Base-by-base conservation (phyloP, 108 stramenopile genomes). In the Nannochloropsis salina region DNA sequence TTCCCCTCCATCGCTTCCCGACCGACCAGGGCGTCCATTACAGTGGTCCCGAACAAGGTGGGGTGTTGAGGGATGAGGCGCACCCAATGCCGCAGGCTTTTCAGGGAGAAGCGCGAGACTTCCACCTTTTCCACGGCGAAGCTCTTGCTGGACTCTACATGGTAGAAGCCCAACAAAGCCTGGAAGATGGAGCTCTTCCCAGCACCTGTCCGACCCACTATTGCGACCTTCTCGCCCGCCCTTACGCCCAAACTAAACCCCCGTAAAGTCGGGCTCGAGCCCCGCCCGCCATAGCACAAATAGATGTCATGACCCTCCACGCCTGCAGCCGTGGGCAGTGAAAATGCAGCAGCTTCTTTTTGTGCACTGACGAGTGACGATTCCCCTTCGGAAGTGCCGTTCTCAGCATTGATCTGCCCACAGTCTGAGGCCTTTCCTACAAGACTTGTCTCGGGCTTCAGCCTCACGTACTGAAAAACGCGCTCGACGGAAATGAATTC, bases 111-210 rank as follows among this genome's bases (percentile, higher is more conserved):
- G 61, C 61, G 15, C 61, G n/a, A n/a, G 61, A 74, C 8, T n/a
- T 74, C 61, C 61, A n/a, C 61, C n/a, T n/a, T n/a, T n/a, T 74
- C 61, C 61, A 74, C 61, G 20, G 15, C n/a, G 1, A 74, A 74
- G n/a, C 61, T 74, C 15, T n/a, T 74, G 20, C 61, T n/a, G n/a
- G 3, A 4, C 61, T 74, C 61, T 2, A 74, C n/a, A 6, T n/a
- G 20, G n/a, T 74, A 74, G 61, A 74, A 74, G 6, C 61, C 61
- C 61, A 74, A 74, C 61, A 74, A 74, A 74, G 61, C 61, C n/a
- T 74, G 61, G 61, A 74, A 74, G n/a, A 74, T n/a, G n/a, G 61
- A 74, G 61, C 61, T 74, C n/a, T 74, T 74, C 61, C 61, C 61
- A 15, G 61, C 61, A n/a, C 20, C 61, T n/a, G 61, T 74, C 61